Base-by-base conservation (phyloP, 2,329 filamentous ascomycete genomes). In the Ophiocordyceps camponoti-rufipedis region DNA sequence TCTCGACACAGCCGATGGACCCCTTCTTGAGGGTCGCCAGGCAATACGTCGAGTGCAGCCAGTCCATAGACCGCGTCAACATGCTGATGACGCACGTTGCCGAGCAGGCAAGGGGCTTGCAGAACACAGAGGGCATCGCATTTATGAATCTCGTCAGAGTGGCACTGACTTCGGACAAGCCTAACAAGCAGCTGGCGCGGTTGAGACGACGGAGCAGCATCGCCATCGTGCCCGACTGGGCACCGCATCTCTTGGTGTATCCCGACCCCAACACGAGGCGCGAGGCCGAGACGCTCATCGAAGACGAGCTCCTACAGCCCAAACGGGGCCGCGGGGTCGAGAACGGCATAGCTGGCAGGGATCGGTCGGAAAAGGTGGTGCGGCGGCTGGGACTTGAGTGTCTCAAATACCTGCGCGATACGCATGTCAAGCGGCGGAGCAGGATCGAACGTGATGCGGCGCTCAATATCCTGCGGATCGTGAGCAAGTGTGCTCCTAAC, bases 11-110 rank as follows among this genome's bases (percentile, higher is more conserved):
- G 16, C 63, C 65, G 31, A 63, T 72, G 49, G 64, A 67, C 14
- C 71, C 76, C 1, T 82, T 71, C 52, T 63, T 85, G 16, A 68
- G 71, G n/a, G 72, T 69, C 14, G 72, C 74, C 3, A 55, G 69
- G 31, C 56, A 66, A 0, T 82, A 79, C 53, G 71, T 77, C 32
- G 60, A 62, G 39, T 49, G 56, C 43, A 69, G 65, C 28, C 54
- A 55, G 19, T 58, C 61, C 3, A 39, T 56, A 2, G 54, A 58
- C 0, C 51, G 58, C 41, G 60, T 68, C 2, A 52, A 59, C 29
- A 54, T 51, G 4, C 60, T 76, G 41, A 60, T 71, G 23, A 51
- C 54, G 2, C 64, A 73, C 50, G 55, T 75, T 28, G 58, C 57
- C 32, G 48, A 56, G 0, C 68, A 75, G 48, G 70, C 66, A 49